phyloP scores from a whole-genome alignment of 2,329 filamentous ascomycete genomes.

The Xylariaceae sp. region DNA sequence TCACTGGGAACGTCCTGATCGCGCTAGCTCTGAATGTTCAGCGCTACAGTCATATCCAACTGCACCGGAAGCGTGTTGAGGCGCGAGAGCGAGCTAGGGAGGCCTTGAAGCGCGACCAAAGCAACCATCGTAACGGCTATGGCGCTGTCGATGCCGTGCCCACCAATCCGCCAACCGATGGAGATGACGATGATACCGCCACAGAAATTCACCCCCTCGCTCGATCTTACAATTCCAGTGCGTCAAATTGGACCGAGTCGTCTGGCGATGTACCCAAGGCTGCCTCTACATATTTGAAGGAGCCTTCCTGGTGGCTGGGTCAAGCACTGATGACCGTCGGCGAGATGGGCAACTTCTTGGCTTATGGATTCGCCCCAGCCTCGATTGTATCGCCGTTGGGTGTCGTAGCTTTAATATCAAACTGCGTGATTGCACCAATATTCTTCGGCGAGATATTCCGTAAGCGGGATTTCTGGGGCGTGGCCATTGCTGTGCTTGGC shows the following conservation, averaged over 20 bases:
- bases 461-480: constrained; percentile 76
- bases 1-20: constrained; percentile 88
- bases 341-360: constrained; percentile 92
- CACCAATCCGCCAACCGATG: constrained; percentile 31
- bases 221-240: constrained; percentile 43
- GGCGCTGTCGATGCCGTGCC: constrained; percentile 23
- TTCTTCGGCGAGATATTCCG: constrained; percentile 91
- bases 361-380: constrained; percentile 94
- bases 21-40: constrained; percentile 95
- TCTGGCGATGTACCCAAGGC: constrained; percentile 35
- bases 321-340: constrained; percentile 89
- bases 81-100: constrained; percentile 50
- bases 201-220: constrained; percentile 49
- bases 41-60: constrained; percentile 84
- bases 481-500: constrained; percentile 78
- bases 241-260: constrained; percentile 35
- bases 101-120: constrained; percentile 44
- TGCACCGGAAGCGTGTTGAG: constrained; percentile 64
- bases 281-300: constrained; percentile 72
- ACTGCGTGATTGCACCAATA: constrained; percentile 92
- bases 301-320: constrained; percentile 94
- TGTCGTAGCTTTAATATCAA: constrained; percentile 93
- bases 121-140: constrained; percentile 28
- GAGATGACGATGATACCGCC: constrained; percentile 33
- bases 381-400: constrained; percentile 95